Percentiles rank a stretch among this genome's conserved stretches.
These are phyloP conservation scores for Cryphonectria japonica DNA, from an alignment of 2,329 filamentous ascomycete genomes.

Conservation along the genomic window DNA sequence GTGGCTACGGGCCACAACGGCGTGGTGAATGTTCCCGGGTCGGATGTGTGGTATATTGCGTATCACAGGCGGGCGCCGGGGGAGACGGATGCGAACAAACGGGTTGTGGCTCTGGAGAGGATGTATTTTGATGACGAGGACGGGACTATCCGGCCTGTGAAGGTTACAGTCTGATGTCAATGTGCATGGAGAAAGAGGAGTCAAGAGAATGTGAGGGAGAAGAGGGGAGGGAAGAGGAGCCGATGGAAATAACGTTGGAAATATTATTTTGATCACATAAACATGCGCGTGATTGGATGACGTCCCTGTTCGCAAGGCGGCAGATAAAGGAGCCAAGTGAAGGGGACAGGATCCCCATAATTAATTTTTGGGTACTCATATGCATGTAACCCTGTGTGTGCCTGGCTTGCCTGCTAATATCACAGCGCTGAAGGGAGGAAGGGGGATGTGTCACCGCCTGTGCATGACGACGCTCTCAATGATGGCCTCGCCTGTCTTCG, in stretches of 20 bases:
- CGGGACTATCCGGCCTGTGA: conserved; percentile 15
- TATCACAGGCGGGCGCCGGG: conserved; percentile 20
- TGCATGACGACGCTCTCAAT: not conserved
- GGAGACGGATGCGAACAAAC: conserved; percentile 13
- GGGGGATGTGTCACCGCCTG: not conserved
- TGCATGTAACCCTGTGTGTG: too few species aligned
- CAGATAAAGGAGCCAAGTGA: not conserved
- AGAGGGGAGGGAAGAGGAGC: not conserved
- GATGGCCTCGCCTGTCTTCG: not conserved
- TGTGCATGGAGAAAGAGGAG: not conserved
- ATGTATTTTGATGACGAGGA: conserved; percentile 16
- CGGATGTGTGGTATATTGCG: conserved; percentile 26
- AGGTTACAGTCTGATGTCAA: conserved; percentile 4
- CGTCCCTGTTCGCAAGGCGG: not conserved
- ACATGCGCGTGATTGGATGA: not conserved
- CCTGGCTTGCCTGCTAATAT: not conserved
- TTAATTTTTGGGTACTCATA: too few species aligned
- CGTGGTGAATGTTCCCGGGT: conserved; percentile 25
- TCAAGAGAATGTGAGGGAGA: not conserved
- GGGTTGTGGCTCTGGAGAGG: conserved; percentile 20
- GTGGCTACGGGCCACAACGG: conserved; percentile 23
- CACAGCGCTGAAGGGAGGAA: not conserved
- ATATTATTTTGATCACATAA: not conserved
- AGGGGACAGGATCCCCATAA: too few species aligned
- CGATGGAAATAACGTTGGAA: not conserved